Evolutionary conservation across 2,329 filamentous ascomycete species (phyloP).

Genomic region (Fusarium albidum): DNA sequence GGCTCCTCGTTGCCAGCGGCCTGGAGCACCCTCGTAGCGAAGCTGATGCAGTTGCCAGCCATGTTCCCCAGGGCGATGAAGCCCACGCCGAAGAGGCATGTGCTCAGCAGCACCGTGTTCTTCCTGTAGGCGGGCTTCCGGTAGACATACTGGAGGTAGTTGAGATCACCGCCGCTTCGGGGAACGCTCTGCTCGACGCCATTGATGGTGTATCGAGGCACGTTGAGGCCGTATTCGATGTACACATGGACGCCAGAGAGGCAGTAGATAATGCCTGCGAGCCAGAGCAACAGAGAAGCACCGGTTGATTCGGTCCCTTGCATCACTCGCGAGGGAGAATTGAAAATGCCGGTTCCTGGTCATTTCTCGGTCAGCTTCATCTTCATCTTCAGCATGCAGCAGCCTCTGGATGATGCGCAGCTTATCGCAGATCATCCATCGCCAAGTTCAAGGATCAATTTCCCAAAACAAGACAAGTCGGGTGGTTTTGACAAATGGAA

Average conservation of each 20-base stretch:
- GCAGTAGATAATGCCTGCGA: slow-evolving; percentile 49
- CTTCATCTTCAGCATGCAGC: background rate
- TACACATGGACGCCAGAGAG: slow-evolving; percentile 48
- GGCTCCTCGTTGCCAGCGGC: slow-evolving; percentile 43
- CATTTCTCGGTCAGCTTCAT: slow-evolving; percentile 1
- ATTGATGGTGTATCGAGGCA: slow-evolving; percentile 51
- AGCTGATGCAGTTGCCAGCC: slow-evolving; percentile 57
- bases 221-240: slow-evolving; percentile 56
- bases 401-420: too few species aligned
- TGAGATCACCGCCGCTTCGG: slow-evolving; percentile 56
- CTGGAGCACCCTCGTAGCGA: slow-evolving; percentile 51
- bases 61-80: slow-evolving; percentile 59
- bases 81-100: slow-evolving; percentile 54
- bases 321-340: slow-evolving; percentile 45
- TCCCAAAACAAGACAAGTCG: background rate
- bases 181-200: slow-evolving; percentile 52
- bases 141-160: slow-evolving; percentile 59
- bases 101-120: slow-evolving; percentile 48
- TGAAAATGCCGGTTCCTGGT: slow-evolving; percentile 50
- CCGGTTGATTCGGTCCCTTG: slow-evolving; percentile 44
- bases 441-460: background rate
- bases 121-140: slow-evolving; percentile 46
- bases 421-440: background rate
- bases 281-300: slow-evolving; percentile 51
- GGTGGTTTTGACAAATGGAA: slow-evolving; percentile 26